These are phyloP conservation scores for Trichosanthes cucumerina DNA, from an alignment of 306 rosid species.

Conservation along the genomic window DNA sequence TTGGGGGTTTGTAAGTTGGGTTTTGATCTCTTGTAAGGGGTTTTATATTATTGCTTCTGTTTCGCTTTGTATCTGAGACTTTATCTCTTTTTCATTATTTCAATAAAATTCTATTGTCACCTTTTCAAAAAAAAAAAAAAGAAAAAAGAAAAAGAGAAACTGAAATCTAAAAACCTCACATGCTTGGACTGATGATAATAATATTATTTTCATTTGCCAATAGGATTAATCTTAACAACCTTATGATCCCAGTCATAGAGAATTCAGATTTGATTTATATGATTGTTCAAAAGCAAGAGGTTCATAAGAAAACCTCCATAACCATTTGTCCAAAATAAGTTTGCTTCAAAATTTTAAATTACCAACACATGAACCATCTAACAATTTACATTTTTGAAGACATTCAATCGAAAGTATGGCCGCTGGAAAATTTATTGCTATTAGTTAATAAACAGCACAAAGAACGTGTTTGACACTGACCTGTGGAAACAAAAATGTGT, in stretches of 20 bases:
- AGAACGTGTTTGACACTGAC: constrained; percentile 34
- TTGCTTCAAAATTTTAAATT: neutral
- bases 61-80: too few species aligned
- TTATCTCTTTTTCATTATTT: too few species aligned
- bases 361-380: neutral
- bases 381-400: neutral
- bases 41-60: too few species aligned
- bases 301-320: neutral
- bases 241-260: neutral
- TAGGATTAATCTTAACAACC: neutral
- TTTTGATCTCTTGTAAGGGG: too few species aligned
- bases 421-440: neutral
- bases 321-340: neutral
- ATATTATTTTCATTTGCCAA: neutral
- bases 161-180: neutral
- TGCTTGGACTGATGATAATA: neutral
- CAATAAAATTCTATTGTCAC: too few species aligned
- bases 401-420: neutral
- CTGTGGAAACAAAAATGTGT: constrained; percentile 70
- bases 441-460: neutral
- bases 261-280: neutral
- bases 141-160: neutral
- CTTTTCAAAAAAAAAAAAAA: too few species aligned
- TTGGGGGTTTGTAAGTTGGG: too few species aligned
- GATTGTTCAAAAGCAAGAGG: neutral